These are phyloP conservation scores for Phaeosphaeria sp. DNA, from an alignment of 2,329 filamentous ascomycete species.

Conservation along the genomic window DNA sequence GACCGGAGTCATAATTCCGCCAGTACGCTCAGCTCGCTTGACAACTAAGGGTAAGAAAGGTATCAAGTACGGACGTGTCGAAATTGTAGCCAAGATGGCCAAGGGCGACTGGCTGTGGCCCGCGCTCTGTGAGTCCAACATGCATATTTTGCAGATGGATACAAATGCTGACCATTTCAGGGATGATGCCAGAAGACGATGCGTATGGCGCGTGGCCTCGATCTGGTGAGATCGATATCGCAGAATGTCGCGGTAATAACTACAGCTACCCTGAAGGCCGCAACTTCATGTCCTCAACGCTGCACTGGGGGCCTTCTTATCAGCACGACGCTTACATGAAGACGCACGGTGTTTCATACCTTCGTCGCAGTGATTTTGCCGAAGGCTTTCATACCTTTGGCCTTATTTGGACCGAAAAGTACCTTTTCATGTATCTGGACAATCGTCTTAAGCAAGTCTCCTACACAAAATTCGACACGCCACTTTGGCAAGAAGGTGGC, in stretches of 20 bases:
- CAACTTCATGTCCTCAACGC: constrained; percentile 76
- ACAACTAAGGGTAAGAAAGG: constrained; percentile 72
- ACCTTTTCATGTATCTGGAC: constrained; percentile 84
- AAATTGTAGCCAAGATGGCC: constrained; percentile 78
- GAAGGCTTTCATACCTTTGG: constrained; percentile 76
- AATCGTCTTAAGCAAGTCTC: constrained; percentile 78
- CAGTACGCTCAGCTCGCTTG: constrained; percentile 77
- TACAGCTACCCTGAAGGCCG: constrained; percentile 78
- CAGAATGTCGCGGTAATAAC: constrained; percentile 76
- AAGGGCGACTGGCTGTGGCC: constrained; percentile 87
- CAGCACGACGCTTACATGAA: constrained; percentile 30
- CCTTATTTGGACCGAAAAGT: constrained; percentile 75
- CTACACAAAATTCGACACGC: constrained; percentile 69
- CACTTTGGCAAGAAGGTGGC: constrained; percentile 71
- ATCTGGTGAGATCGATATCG: constrained; percentile 83
- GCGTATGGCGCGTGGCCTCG: constrained; percentile 78
- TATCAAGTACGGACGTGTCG: constrained; percentile 83
- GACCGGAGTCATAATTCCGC: constrained; percentile 76
- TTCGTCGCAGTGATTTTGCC: constrained; percentile 74
- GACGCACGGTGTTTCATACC: constrained; percentile 26
- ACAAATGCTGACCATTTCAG: constrained; percentile 47
- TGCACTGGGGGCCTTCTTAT: constrained; percentile 72
- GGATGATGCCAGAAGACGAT: constrained; percentile 67
- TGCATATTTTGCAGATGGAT: neutral
- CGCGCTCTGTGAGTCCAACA: constrained; percentile 67